Conservation (phyloP, 305 asterid species). For the Striga hermonthica region DNA sequence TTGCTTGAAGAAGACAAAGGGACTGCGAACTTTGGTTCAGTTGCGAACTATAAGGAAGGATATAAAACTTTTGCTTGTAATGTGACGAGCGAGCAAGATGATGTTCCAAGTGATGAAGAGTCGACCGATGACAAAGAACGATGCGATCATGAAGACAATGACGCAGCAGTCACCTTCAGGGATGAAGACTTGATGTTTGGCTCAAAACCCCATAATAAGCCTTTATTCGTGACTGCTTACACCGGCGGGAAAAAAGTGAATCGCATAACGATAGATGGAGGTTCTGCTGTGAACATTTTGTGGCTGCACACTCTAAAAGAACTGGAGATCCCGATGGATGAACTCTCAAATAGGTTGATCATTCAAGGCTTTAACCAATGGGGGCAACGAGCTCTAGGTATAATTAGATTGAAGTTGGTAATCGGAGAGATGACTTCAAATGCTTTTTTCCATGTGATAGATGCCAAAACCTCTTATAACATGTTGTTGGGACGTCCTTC, state of each 20-base stretch:
- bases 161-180: neutral
- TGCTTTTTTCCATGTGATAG: neutral
- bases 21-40: neutral
- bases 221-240: neutral
- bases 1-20: neutral
- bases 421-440: neutral
- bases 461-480: neutral
- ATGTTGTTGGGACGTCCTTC: neutral
- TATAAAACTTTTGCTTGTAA: too few species aligned
- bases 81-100: neutral
- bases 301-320: neutral
- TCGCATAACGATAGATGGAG: neutral
- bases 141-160: too few species aligned
- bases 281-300: neutral
- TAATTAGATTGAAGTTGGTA: neutral
- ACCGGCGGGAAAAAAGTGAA: neutral
- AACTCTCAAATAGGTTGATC: neutral
- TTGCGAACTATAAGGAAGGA: too few species aligned
- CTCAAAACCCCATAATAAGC: neutral
- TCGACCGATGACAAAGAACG: too few species aligned
- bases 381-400: neutral
- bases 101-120: too few species aligned
- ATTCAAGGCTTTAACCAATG: slow-evolving; percentile 1
- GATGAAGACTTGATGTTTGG: neutral
- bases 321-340: neutral